Base-by-base conservation (phyloP, 768 basidiomycete genomes). In the Strobilomyces confusus region DNA sequence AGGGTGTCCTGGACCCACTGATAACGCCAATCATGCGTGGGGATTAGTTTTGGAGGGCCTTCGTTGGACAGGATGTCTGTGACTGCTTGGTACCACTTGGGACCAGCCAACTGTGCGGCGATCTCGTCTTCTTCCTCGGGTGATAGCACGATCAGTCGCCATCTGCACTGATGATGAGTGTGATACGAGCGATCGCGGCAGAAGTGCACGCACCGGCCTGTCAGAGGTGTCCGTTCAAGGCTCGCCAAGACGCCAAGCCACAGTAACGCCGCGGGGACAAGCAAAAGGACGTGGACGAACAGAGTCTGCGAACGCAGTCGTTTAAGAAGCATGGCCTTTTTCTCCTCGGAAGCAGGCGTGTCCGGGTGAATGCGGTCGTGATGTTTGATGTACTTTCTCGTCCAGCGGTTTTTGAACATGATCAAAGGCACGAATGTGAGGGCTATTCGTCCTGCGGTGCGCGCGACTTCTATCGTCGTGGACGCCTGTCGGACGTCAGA, bases 61-160 rank as follows among this genome's bases (percentile, higher is more conserved):
- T 87, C 79, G 54, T 80, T 66, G 8, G 86, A 76, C 13, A 98
- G 78, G 42, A 95, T 89, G 36, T 89, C 83, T 34, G 80, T 78
- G 19, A 98, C 87, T 34, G 91, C 86, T 56, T 78, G 75, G 69
- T 88, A 92, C 94, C 94, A 98, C 43, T 91, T 92, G 20, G 81
- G 72, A 15, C 92, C 94, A 19, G 83, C 82, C 11, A 98, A 80
- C 63, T 90, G 86, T 4, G 75, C 70, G n/a, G 92, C 84, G 38
- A 98, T 90, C 29, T 84, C 83, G 48, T 94, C 91, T 65, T 98
- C 94, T 71, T 97, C 94, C 59, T 92, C 89, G 2, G 94, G 93
- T 4, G 92, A 93, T 15, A 97, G 78, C 9, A 95, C 75, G 55
- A 97, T 95, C 60, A 93, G 69, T 49, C 94, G 80, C 87, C 88